Evolutionary conservation across 2,329 filamentous ascomycete species (phyloP), one percentile per base, ranked within the genome.

Genomic region (Fusarium setosum): DNA sequence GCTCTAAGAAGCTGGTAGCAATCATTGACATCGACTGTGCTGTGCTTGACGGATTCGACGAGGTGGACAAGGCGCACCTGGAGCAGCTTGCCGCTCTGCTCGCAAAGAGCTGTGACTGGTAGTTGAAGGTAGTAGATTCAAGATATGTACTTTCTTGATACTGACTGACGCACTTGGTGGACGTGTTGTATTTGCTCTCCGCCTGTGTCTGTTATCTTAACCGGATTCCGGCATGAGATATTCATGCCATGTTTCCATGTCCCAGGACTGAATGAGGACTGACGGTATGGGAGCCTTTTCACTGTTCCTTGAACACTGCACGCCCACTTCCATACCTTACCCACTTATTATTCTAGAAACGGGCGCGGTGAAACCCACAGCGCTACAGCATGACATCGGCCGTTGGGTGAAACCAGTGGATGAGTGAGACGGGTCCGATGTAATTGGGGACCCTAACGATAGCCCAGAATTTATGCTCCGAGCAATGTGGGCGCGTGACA

Each of bases 1-100:
- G 70, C 49, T 58, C 72, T 21, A 65, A 69, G 41, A 81, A 86
- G 80, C 79, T 91, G 6, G 88, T 92, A 20, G 92, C 88, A 3
- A 92, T 95, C 65, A 92, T 96, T 60, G 92, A 96, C 72, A 82
- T 95, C 21, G 92, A 96, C 76, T 95, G 92, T 73, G 87, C 89
- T 1, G 86, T 84, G 32, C 67, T 85, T 51, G 77, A 84, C 13
- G 91, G 92, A 0, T 94, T 94, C 67, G 88, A 92, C 67, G 82
- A 87, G 59, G 84, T 89, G 41, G 92, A 96, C 75, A 83, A 84
- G 76, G 76, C 73, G 61, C 86, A 86, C 67, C 76, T 96, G 59
- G 91, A 95, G 76, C 80, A 86, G 70, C 77, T 95, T 71, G 90
- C 90, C 1, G 79, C 70, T 13, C 68, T 93, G 56, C 73, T 93